Evolutionary conservation across 495 filamentous ascomycete species (phyloP).

Genomic region (Hypoxylon fuscum): DNA sequence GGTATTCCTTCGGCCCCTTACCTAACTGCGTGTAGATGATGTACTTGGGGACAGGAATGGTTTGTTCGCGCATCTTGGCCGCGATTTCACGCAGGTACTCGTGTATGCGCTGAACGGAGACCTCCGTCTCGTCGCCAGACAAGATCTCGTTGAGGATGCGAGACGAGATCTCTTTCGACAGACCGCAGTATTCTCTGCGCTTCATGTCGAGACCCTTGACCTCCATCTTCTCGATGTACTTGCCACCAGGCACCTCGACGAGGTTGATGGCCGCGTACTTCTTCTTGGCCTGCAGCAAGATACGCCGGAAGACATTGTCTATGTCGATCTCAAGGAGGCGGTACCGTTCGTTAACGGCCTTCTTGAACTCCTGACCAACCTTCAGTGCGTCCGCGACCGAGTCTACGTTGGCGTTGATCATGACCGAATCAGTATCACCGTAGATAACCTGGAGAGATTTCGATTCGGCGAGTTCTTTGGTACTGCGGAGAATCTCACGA

Average conservation of each 20-base stretch:
- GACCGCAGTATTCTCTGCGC: slow-evolving; percentile 91
- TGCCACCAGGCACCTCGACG: slow-evolving; percentile 80
- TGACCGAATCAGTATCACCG: slow-evolving; percentile 98
- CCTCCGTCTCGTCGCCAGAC: slow-evolving; percentile 90
- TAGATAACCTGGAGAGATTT: slow-evolving; percentile 93
- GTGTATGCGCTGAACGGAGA: slow-evolving; percentile 88
- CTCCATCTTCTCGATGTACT: slow-evolving; percentile 92
- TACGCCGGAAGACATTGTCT: slow-evolving; percentile 93
- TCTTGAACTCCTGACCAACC: slow-evolving; percentile 76
- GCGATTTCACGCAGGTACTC: slow-evolving; percentile 87
- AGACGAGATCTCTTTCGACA: slow-evolving; percentile 92
- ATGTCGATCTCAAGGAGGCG: slow-evolving; percentile 95
- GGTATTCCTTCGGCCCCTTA: slow-evolving; percentile 91
- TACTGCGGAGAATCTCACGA: slow-evolving; percentile 94
- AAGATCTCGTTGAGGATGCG: slow-evolving; percentile 88
- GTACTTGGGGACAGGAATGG: slow-evolving; percentile 82
- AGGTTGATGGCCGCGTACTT: slow-evolving; percentile 98
- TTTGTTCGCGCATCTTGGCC: slow-evolving; percentile 79
- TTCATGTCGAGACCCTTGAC: slow-evolving; percentile 99
- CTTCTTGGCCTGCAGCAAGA: slow-evolving; percentile 97
- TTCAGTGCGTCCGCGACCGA: slow-evolving; percentile 90
- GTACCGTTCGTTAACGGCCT: slow-evolving; percentile 85
- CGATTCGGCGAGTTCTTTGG: slow-evolving; percentile 91
- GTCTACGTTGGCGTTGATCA: slow-evolving; percentile 98
- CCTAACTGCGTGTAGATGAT: slow-evolving; percentile 98